A percentile compares a stretch with the other conserved stretches of the same genome.
Conservation (phyloP, 805 yeast genomes). For the Pichia deserticola region DNA sequence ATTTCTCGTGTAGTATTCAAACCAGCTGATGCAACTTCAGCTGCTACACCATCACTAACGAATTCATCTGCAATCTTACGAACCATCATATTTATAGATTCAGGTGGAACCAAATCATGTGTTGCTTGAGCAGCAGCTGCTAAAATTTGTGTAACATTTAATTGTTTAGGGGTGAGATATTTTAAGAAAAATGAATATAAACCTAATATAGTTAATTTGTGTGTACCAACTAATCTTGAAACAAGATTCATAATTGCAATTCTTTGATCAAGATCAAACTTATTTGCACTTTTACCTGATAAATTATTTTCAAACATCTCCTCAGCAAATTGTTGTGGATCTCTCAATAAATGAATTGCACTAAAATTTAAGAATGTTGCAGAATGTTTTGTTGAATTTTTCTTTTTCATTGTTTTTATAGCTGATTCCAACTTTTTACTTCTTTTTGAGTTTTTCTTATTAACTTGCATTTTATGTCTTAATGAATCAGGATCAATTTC, state of each 20-base stretch:
- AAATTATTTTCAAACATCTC: constrained; percentile 65
- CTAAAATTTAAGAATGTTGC: constrained; percentile 80
- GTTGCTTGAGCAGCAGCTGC: constrained; percentile 96
- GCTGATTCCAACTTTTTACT: constrained; percentile 76
- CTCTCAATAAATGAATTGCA: constrained; percentile 89
- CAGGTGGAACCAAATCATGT: constrained; percentile 97
- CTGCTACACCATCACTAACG: constrained; percentile 96
- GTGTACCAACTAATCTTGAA: constrained; percentile 88
- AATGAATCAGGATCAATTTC: constrained; percentile 66
- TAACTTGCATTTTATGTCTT: constrained; percentile 74
- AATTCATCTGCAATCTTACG: constrained; percentile 95
- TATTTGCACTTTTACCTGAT: constrained; percentile 59
- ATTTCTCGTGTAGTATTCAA: constrained; percentile 92
- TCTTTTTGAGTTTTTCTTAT: constrained; percentile 74
- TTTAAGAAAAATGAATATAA: constrained; percentile 83
- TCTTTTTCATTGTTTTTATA: constrained; percentile 59
- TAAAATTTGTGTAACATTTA: constrained; percentile 90
- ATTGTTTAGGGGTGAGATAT: constrained; percentile 89
- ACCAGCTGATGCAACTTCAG: constrained; percentile 98
- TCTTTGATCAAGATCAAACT: constrained; percentile 79
- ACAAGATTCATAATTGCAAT: constrained; percentile 81
- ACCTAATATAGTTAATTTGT: constrained; percentile 84
- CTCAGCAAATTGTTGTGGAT: constrained; percentile 98
- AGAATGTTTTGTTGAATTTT: constrained; percentile 46
- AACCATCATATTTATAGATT: constrained; percentile 67